A percentile compares a stretch with the other conserved stretches of the same genome.
phyloP scores from a whole-genome alignment of 352 stramenopile genomes.

The Phytopythium litorale region DNA sequence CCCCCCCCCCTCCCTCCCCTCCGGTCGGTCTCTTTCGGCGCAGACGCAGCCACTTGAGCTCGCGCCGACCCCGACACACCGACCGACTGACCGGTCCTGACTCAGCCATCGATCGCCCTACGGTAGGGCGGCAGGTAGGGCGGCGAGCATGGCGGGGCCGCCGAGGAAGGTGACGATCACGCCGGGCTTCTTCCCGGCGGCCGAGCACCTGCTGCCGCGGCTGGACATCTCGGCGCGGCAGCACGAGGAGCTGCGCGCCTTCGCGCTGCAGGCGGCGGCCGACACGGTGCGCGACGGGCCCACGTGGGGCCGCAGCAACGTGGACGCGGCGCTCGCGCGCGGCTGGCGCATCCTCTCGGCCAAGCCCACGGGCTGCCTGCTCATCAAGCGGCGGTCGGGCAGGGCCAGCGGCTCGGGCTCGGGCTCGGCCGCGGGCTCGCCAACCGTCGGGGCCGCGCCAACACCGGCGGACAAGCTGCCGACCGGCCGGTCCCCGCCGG shows the following conservation, averaged over 20 bases:
- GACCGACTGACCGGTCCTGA: not conserved
- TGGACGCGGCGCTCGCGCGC: conserved; percentile 30
- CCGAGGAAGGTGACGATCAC: conserved; percentile 31
- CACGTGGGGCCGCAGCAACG: conserved; percentile 60
- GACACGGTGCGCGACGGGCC: conserved; percentile 54
- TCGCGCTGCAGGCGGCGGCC: conserved; percentile 43
- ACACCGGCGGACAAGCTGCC: not conserved
- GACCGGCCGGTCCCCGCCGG: not conserved
- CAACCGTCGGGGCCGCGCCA: not conserved
- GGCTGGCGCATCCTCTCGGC: conserved; percentile 57
- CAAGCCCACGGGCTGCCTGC: conserved; percentile 40
- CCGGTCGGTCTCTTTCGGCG: not conserved
- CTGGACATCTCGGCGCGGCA: conserved; percentile 45
- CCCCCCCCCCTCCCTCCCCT: not conserved
- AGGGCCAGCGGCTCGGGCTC: conserved; percentile 9
- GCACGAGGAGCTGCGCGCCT: conserved; percentile 59
- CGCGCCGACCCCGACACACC: not conserved
- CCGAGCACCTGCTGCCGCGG: conserved; percentile 42
- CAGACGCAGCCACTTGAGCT: not conserved
- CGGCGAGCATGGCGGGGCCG: conserved; percentile 9
- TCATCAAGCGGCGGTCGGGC: conserved; percentile 41
- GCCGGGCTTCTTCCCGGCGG: conserved; percentile 50
- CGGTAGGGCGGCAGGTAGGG: not conserved
- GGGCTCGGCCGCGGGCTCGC: not conserved
- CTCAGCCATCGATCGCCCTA: not conserved